A percentile compares a stretch with the other conserved stretches of the same genome.
phyloP scores from a whole-genome alignment of 352 stramenopile genomes.

The Phytophthora foliorum region DNA sequence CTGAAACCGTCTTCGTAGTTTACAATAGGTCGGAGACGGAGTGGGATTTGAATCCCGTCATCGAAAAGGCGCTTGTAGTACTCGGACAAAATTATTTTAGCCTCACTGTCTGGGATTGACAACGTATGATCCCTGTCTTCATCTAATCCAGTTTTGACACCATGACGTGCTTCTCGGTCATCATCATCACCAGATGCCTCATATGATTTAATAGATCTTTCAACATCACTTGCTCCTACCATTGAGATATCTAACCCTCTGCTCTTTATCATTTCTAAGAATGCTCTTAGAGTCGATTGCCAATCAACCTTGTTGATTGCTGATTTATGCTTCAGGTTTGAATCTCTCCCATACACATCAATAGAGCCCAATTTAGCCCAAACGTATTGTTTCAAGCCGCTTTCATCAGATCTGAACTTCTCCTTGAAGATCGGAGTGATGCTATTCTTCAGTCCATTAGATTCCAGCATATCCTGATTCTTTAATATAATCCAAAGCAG shows the following conservation, averaged over 20 bases:
- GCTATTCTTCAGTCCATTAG: slow-evolving; percentile 15
- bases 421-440: slow-evolving; percentile 15
- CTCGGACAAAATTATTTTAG: not conserved
- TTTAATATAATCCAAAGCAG: slow-evolving; percentile 15
- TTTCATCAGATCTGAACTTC: slow-evolving; percentile 16
- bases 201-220: not conserved
- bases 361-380: slow-evolving; percentile 4
- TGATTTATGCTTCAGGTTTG: not conserved
- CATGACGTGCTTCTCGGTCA: not conserved
- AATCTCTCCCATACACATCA: not conserved
- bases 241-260: not conserved
- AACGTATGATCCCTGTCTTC: not conserved
- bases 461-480: slow-evolving; percentile 7
- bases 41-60: not conserved
- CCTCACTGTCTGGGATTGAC: not conserved
- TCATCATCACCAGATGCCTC: not conserved
- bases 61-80: not conserved
- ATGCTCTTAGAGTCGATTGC: not conserved
- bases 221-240: not conserved
- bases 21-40: not conserved
- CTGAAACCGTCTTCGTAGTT: not conserved
- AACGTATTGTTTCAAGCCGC: not conserved
- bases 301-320: not conserved
- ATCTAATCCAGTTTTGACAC: not conserved
- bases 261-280: not conserved